Base-by-base conservation (phyloP, 75 land plant genomes). In the Cupressus sempervirens region DNA sequence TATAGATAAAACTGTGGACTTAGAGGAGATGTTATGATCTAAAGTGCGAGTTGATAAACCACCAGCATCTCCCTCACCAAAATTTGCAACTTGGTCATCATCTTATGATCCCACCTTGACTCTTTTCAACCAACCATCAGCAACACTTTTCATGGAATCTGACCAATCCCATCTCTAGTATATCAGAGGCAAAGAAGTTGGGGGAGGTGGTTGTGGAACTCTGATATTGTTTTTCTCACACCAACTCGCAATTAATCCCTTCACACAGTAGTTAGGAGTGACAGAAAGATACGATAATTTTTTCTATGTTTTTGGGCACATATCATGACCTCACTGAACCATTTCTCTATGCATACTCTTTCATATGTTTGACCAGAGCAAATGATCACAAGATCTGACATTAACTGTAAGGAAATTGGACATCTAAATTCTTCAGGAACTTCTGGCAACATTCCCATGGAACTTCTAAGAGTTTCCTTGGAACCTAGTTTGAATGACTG, bases 341-440 rank as follows among this genome's bases (percentile, higher is more conserved):
- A 96, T 73, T 94, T 94, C 82, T 97, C 98, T 75, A 97, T 96
- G 89, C 99, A 97, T 26, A 89, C 89, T 43, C 99, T 87, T 85
- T 97, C 99, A 86, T 97, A 97, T 16, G 97, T 97, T 83, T 97
- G 98, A 1, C 99, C 99, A 68, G 99, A 97, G 46, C 93, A 89
- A 29, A 97, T 94, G 18, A 97, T 94, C 62, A 97, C 99, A 13
- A 98, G 99, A 68, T 97, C 99, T 83, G 95, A 92, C 98, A 97
- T 97, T 43, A 96, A 91, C 86, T 97, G 96, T 84, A 94, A 87
- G 45, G 99, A 97, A 73, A 97, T 97, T 36, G 99, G 99, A 84
- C 99, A 97, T 62, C 94, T 89, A 54, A 97, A 91, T 80, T 97
- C 98, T 82, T 93, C 98, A 36, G 98, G 98, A n/a, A 92, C 90